Conservation (phyloP, 139 green algal species). For the Protoeuglena noctilucae region DNA sequence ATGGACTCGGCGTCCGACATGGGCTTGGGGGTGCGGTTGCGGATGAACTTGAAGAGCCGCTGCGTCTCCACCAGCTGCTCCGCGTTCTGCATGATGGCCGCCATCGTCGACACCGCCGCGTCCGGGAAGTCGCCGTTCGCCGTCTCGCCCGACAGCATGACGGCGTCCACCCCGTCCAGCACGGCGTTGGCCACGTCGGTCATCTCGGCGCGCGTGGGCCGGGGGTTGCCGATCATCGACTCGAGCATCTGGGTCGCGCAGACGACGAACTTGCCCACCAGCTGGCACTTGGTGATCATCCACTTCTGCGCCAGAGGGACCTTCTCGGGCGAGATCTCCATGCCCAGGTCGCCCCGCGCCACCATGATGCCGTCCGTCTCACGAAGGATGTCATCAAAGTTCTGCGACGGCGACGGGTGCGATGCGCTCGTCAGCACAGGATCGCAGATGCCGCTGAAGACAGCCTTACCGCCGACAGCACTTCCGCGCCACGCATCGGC, state of each 20-base stretch:
- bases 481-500: background rate
- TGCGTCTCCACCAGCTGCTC: constrained; percentile 47
- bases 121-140: constrained; percentile 54
- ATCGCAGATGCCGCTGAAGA: too few species aligned
- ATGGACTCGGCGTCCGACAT: constrained; percentile 26
- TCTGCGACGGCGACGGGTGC: constrained; percentile 25
- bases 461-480: background rate
- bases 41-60: constrained; percentile 35
- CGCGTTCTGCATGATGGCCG: constrained; percentile 53
- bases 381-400: constrained; percentile 47
- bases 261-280: constrained; percentile 38
- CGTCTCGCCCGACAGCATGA: constrained; percentile 68
- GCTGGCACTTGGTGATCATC: constrained; percentile 20
- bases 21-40: constrained; percentile 35
- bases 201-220: constrained; percentile 61
- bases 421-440: constrained; percentile 7
- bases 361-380: constrained; percentile 61
- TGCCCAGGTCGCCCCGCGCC: constrained; percentile 52
- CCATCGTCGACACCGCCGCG: constrained; percentile 55
- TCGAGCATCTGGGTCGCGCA: constrained; percentile 53
- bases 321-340: constrained; percentile 42
- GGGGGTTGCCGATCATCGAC: constrained; percentile 35
- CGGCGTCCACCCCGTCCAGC: constrained; percentile 59
- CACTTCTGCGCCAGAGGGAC: constrained; percentile 20
- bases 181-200: constrained; percentile 80